Evolutionary conservation across 2,329 filamentous ascomycete species (phyloP).

Genomic region (Fusarium gaditjirri): DNA sequence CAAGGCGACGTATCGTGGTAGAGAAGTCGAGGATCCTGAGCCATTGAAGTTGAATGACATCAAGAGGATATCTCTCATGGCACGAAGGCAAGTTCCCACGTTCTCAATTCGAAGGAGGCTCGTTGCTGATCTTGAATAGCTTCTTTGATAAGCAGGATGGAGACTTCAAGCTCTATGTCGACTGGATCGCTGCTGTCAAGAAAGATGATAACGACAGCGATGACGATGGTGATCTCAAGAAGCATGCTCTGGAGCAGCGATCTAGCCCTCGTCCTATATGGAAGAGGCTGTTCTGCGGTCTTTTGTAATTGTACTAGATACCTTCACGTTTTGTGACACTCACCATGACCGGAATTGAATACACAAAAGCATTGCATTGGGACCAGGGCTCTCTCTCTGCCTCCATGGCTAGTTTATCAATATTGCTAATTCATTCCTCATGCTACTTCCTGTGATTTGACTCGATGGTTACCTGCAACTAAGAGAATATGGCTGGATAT

Average conservation of each 20-base stretch:
- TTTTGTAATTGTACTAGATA: conserved; percentile 27
- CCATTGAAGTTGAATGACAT: conserved; percentile 69
- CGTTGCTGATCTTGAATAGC: conserved; percentile 56
- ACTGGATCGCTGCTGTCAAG: conserved; percentile 45
- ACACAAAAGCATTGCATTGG: neutral
- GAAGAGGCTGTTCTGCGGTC: conserved; percentile 44
- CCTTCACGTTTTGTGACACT: neutral
- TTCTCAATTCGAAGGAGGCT: neutral
- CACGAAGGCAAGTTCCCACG: conserved; percentile 71
- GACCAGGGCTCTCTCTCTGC: neutral
- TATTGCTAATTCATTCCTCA: no score
- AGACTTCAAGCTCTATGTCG: conserved; percentile 60
- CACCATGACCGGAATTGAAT: neutral
- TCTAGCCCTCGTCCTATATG: conserved; percentile 32
- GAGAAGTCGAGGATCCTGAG: conserved; percentile 67
- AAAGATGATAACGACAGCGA: conserved; percentile 40
- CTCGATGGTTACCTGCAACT: neutral
- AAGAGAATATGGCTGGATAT: neutral
- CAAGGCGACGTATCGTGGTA: conserved; percentile 78
- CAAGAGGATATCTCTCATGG: conserved; percentile 80
- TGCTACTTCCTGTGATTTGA: neutral
- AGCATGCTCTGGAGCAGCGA: conserved; percentile 9
- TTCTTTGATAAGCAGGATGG: conserved; percentile 82
- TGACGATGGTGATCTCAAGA: conserved; percentile 39
- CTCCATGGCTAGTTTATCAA: neutral